Evolutionary conservation across 306 rosid genomes (phyloP).

Genomic region (Betula pendula): DNA sequence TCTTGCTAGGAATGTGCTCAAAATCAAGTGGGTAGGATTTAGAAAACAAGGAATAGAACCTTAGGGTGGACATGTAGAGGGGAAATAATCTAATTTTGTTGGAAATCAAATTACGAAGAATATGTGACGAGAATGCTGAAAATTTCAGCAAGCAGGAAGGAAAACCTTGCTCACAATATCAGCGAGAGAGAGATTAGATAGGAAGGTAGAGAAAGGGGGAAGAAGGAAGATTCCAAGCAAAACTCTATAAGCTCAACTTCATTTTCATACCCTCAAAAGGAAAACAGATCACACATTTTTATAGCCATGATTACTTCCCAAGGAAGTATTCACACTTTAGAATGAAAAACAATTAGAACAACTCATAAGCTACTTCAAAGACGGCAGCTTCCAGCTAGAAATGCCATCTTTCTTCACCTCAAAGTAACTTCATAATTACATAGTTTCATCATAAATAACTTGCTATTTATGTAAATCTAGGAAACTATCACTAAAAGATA

Average conservation of each 20-base stretch:
- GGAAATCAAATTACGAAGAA: neutral
- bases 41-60: neutral
- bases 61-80: neutral
- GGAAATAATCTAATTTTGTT: neutral
- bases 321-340: neutral
- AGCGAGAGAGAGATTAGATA: neutral
- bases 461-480: neutral
- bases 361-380: neutral
- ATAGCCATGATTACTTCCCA: neutral
- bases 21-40: neutral
- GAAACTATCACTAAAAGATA: neutral
- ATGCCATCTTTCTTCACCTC: neutral
- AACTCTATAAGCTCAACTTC: too few relatives aligned
- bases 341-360: neutral
- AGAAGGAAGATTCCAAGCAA: too few relatives aligned
- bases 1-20: neutral
- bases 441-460: neutral
- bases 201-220: neutral
- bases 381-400: neutral
- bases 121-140: neutral
- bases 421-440: neutral
- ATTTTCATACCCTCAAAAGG: neutral
- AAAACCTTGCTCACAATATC: neutral
- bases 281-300: neutral
- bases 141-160: too few relatives aligned